These are phyloP conservation scores for Blastobotrys buckinghamii DNA, from an alignment of 1,139 yeast genomes.

Conservation along the genomic window DNA sequence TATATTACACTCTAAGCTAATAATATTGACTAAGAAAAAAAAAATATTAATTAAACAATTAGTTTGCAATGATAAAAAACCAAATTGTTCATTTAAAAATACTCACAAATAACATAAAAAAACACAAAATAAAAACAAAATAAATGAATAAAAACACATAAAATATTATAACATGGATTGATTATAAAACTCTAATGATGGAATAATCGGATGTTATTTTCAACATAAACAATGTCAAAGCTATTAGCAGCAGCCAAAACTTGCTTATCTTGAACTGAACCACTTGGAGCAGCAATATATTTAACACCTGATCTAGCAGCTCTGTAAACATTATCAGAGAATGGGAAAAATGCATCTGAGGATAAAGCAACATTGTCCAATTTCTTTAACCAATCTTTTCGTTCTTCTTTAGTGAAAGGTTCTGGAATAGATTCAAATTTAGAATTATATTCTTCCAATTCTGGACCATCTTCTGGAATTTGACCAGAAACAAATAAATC, in stretches of 20 bases:
- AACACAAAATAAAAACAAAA: background rate
- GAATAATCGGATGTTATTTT: slow-evolving; percentile 95
- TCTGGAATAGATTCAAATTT: slow-evolving; percentile 71
- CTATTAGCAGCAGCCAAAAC: slow-evolving; percentile 95
- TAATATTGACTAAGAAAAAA: too few species aligned
- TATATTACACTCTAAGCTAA: too few species aligned
- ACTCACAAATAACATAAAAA: too few species aligned
- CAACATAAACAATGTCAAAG: slow-evolving; percentile 79
- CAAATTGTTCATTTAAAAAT: too few species aligned
- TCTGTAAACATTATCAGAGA: slow-evolving; percentile 97
- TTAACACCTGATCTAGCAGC: slow-evolving; percentile 96
- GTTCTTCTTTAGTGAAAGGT: slow-evolving; percentile 78
- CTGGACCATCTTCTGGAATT: slow-evolving; percentile 89
- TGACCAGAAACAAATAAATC: slow-evolving; percentile 88
- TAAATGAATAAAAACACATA: background rate
- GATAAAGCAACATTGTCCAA: slow-evolving; percentile 82
- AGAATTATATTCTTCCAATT: slow-evolving; percentile 83
- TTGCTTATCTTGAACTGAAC: slow-evolving; percentile 96
- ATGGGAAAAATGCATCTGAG: slow-evolving; percentile 99
- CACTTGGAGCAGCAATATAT: slow-evolving; percentile 93
- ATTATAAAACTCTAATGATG: too few species aligned
- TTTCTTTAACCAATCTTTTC: slow-evolving; percentile 78
- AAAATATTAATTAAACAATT: too few species aligned
- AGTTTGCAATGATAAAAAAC: too few species aligned
- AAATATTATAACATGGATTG: too few species aligned